Evolutionary conservation across 192 early-diverging fungal genomes (phyloP).

Genomic region (Backusella tuberculispora): DNA sequence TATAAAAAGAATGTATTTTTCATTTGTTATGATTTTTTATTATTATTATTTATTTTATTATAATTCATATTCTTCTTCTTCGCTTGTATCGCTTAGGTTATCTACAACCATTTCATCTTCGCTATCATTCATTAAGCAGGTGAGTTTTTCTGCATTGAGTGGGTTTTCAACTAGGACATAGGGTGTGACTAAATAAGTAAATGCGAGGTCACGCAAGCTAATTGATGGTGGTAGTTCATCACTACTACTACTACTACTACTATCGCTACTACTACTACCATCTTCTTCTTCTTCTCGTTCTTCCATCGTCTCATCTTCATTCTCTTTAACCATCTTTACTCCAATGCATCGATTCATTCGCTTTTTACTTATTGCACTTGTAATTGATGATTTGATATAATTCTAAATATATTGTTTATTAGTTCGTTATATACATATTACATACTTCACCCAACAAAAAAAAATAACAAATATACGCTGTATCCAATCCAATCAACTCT

Average conservation of each 20-base stretch:
- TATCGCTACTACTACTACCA: not conserved
- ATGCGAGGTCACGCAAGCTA: constrained; percentile 62
- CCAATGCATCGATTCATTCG: constrained; percentile 66
- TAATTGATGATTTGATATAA: constrained; percentile 70
- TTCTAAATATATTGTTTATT: constrained; percentile 33
- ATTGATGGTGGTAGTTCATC: constrained; percentile 41
- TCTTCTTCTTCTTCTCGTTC: constrained; percentile 33
- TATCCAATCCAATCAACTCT: not conserved
- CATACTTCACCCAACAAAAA: no score
- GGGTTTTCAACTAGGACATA: constrained; percentile 66
- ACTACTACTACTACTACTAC: not conserved
- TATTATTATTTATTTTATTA: not conserved
- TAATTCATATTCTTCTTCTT: constrained; percentile 20
- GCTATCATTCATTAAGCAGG: constrained; percentile 49
- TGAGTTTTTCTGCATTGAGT: constrained; percentile 58
- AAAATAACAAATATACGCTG: not conserved
- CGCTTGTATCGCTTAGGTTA: constrained; percentile 17
- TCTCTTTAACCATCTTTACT: constrained; percentile 9
- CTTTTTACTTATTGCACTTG: constrained; percentile 67
- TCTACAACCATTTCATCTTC: constrained; percentile 45
- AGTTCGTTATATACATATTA: no score
- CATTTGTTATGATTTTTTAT: not conserved
- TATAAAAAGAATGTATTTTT: no score
- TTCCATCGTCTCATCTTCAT: constrained; percentile 18
- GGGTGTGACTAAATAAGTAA: constrained; percentile 68